These are phyloP conservation scores for Quercus robur DNA, from an alignment of 306 rosid species.

Conservation along the genomic window DNA sequence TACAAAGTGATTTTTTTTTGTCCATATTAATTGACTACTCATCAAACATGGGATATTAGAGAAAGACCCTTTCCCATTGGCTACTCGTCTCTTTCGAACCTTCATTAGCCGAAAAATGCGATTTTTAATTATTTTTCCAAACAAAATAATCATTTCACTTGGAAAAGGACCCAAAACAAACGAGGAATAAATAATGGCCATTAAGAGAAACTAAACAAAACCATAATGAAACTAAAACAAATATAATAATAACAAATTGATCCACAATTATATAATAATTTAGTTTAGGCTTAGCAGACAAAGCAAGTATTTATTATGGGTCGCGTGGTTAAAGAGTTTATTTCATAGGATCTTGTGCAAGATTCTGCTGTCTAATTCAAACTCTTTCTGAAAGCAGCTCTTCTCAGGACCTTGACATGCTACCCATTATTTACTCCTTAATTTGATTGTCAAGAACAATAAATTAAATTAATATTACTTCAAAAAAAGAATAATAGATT, in stretches of 20 bases:
- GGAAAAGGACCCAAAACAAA: neutral
- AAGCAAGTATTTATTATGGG: constrained; percentile 39
- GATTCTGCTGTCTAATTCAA: constrained; percentile 39
- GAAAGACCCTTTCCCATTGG: constrained; percentile 34
- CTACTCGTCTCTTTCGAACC: constrained; percentile 17
- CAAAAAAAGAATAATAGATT: too few relatives aligned
- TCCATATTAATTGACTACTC: neutral
- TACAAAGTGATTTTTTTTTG: constrained; percentile 16
- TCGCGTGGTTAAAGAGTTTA: constrained; percentile 49
- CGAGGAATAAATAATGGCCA: neutral
- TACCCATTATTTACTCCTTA: neutral
- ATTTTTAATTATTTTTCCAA: neutral
- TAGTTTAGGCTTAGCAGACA: neutral
- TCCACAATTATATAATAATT: neutral
- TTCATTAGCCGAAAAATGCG: constrained; percentile 6
- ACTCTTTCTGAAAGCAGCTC: constrained; percentile 15
- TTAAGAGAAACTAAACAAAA: constrained; percentile 23
- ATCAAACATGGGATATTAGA: constrained; percentile 25
- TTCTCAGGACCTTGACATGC: neutral
- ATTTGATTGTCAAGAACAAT: neutral
- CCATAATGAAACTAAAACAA: neutral
- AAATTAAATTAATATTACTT: too few relatives aligned
- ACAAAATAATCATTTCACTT: neutral
- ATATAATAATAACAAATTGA: neutral
- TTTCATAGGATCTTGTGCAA: constrained; percentile 38